Conservation (phyloP, 352 stramenopile species). For the Globisporangium nodosum region DNA sequence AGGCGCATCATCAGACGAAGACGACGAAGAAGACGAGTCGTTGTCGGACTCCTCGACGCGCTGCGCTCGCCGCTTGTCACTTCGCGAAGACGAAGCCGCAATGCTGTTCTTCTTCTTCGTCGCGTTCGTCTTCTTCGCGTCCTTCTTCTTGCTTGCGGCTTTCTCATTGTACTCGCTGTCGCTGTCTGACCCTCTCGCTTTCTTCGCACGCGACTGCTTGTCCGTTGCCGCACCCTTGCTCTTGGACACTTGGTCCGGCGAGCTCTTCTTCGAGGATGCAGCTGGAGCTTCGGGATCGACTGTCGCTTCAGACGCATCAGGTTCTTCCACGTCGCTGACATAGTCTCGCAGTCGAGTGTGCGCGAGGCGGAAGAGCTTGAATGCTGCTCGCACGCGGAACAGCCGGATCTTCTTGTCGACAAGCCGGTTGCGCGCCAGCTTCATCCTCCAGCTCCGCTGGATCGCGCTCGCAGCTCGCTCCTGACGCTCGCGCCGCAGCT, state of each 20-base stretch:
- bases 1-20: neutral
- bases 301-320: neutral
- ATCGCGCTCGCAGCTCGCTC: constrained; percentile 28
- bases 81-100: neutral
- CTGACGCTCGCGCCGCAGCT: constrained; percentile 23
- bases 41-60: neutral
- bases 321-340: constrained; percentile 1
- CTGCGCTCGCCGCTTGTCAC: constrained; percentile 2
- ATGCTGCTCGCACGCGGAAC: constrained; percentile 30
- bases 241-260: neutral
- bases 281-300: neutral
- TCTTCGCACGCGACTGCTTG: constrained; percentile 5
- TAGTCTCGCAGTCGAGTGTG: constrained; percentile 1
- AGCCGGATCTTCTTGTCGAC: constrained; percentile 19
- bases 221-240: neutral
- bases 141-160: neutral
- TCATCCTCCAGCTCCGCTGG: constrained; percentile 19
- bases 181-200: constrained; percentile 6
- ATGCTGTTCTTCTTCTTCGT: neutral
- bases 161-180: constrained; percentile 8
- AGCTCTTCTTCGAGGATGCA: neutral
- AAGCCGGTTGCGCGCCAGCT: constrained; percentile 13
- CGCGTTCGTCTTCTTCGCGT: neutral
- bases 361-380: constrained; percentile 22
- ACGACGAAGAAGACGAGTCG: neutral